These are phyloP conservation scores for Pythium oligandrum DNA, from an alignment of 352 stramenopile genomes.

Conservation along the genomic window DNA sequence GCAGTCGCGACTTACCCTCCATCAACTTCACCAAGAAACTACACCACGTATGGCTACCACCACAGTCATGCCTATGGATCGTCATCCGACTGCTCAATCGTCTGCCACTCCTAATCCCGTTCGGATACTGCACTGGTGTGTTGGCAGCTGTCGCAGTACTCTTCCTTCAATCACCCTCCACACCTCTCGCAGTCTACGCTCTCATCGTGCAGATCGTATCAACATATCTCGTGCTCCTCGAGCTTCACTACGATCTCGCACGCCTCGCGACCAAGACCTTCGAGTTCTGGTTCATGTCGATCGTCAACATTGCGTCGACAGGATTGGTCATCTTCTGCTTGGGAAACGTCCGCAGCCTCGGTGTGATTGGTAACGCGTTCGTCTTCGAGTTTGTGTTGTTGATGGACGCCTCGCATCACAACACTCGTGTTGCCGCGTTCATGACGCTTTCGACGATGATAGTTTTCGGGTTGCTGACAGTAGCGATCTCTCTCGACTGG, in stretches of 20 bases:
- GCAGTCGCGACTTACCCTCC: slow-evolving; percentile 5
- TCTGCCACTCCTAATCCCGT: not conserved
- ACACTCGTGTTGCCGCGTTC: slow-evolving; percentile 5
- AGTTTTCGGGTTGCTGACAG: slow-evolving; percentile 8
- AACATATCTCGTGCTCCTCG: slow-evolving; percentile 7
- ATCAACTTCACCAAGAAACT: slow-evolving; percentile 9
- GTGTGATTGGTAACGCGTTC: slow-evolving; percentile 7
- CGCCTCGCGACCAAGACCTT: slow-evolving; percentile 6
- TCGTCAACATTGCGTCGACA: slow-evolving; percentile 12
- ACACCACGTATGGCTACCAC: slow-evolving; percentile 9
- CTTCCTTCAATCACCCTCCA: slow-evolving; percentile 1
- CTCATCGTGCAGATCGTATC: slow-evolving; percentile 11
- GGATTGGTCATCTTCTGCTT: slow-evolving; percentile 12
- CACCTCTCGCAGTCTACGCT: slow-evolving; percentile 4
- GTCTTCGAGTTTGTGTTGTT: slow-evolving; percentile 14
- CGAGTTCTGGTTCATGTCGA: slow-evolving; percentile 20
- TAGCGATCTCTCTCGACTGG: slow-evolving; percentile 4
- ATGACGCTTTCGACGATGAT: slow-evolving; percentile 9
- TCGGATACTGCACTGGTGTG: slow-evolving; percentile 12
- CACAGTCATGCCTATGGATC: not conserved
- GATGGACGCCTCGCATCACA: slow-evolving; percentile 15
- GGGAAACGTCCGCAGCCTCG: slow-evolving; percentile 5
- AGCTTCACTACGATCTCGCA: slow-evolving; percentile 11
- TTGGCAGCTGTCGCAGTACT: slow-evolving; percentile 5
- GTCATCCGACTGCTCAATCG: slow-evolving; percentile 8